These are phyloP conservation scores for Wickerhamomyces bisporus DNA, from an alignment of 805 yeast species.

Conservation along the genomic window DNA sequence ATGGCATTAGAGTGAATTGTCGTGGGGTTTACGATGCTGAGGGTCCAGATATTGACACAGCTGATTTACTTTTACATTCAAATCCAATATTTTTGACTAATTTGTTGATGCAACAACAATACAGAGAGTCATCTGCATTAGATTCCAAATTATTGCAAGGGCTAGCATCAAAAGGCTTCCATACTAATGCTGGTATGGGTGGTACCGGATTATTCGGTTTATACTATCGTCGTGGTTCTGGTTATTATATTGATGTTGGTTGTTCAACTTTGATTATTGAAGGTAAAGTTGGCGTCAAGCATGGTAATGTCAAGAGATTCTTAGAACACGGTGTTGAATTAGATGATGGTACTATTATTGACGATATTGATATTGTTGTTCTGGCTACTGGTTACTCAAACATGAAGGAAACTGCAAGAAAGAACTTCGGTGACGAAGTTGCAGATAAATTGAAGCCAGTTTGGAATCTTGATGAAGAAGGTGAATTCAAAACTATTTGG, in stretches of 20 bases:
- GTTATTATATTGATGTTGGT: conserved; percentile 44
- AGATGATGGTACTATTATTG: conserved; percentile 32
- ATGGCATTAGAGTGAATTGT: conserved; percentile 27
- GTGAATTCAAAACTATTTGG: conserved; percentile 35
- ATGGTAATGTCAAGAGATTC: conserved; percentile 32
- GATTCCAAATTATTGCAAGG: conserved; percentile 31
- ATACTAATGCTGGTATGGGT: conserved; percentile 38
- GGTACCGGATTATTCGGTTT: conserved; percentile 38
- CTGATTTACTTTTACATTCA: conserved; percentile 34
- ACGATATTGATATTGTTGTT: conserved; percentile 34
- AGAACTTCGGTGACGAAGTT: conserved; percentile 32
- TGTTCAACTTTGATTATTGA: conserved; percentile 34
- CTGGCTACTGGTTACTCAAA: conserved; percentile 41
- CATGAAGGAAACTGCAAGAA: conserved; percentile 36
- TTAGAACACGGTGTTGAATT: conserved; percentile 34
- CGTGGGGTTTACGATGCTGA: conserved; percentile 31
- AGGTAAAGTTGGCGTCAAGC: conserved; percentile 34
- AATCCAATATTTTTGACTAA: conserved; percentile 32
- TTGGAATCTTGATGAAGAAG: conserved; percentile 41
- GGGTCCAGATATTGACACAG: conserved; percentile 34
- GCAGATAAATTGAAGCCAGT: conserved; percentile 33
- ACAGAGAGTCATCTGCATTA: conserved; percentile 26
- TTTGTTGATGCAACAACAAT: conserved; percentile 32
- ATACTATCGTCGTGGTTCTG: conserved; percentile 38
- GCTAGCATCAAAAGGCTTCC: conserved; percentile 32